Evolutionary conservation across 768 basidiomycete genomes (phyloP), one percentile per base, ranked within the genome.

Genomic region (Clitopilus passeckerianus): DNA sequence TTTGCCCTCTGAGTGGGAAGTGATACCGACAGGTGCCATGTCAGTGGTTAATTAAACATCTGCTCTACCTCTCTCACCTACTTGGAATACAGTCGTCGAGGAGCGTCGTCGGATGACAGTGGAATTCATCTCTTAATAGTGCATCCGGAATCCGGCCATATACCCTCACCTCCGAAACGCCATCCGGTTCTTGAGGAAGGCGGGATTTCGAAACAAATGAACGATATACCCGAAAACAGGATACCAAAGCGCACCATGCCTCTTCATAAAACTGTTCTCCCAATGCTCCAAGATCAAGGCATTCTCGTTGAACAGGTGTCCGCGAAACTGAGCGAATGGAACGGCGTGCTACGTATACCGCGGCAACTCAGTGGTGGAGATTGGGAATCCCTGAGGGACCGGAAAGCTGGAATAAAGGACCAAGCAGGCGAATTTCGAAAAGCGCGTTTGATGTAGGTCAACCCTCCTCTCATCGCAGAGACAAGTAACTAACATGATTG

Each of bases 11-110:
- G 79, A 76, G 50, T 84, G 79, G 61, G 81, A 85, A 59, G 61
- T 83, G 16, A 65, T 77, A 30, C 64, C 85, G n/a, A 76, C 75
- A 0, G 86, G 86, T 9, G 76, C 75, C 70, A 84, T 86, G 87
- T 89, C 66, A 67, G 87, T 70, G n/a, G n/a, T n/a, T n/a, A 34
- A 62, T 7, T 60, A 46, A 23, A 34, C n/a, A n/a, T n/a, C n/a
- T n/a, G n/a, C n/a, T n/a, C n/a, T n/a, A n/a, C n/a, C n/a, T n/a
- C 7, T 30, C 7, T 30, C 3, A 30, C 27, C 27, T 30, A 7
- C 27, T 3, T 30, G 27, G 27, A 30, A 30, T 30, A 30, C 57
- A 85, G 86, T 62, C 83, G 86, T 16, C 81, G 86, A 37, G 78
- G 77, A 6, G 2, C 61, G 6, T 65, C 68, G 1, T 74, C 75